Conservation (phyloP, 768 basidiomycete species). For the Pulveroboletus sp. region DNA sequence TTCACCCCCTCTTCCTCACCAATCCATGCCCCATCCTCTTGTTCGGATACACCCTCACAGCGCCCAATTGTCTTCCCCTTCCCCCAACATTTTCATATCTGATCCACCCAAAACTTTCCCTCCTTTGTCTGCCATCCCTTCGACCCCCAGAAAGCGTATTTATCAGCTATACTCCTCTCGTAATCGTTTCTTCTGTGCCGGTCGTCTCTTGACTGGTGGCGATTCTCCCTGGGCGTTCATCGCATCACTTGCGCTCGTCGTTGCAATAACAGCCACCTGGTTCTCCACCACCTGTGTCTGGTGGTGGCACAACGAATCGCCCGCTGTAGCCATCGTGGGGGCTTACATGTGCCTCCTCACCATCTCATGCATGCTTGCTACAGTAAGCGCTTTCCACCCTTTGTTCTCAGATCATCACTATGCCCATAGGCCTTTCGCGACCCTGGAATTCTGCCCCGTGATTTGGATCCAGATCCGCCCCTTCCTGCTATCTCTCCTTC, state of each 20-base stretch:
- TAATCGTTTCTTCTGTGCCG: constrained; percentile 71
- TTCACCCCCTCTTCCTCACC: constrained; percentile 7
- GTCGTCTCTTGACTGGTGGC: constrained; percentile 75
- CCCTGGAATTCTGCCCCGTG: constrained; percentile 85
- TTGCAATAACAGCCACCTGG: constrained; percentile 76
- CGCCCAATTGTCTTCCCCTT: constrained; percentile 22
- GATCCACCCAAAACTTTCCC: constrained; percentile 29
- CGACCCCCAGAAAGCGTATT: constrained; percentile 39
- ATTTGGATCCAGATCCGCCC: constrained; percentile 83
- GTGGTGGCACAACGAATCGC: constrained; percentile 81
- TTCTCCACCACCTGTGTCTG: constrained; percentile 84
- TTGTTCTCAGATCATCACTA: not conserved
- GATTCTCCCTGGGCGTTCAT: constrained; percentile 84
- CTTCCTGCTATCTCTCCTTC: constrained; percentile 58
- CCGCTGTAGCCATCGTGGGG: constrained; percentile 63
- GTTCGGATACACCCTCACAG: constrained; percentile 24
- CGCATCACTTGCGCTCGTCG: constrained; percentile 51
- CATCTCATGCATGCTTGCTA: constrained; percentile 70
- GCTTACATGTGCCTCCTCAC: constrained; percentile 61
- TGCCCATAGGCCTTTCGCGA: constrained; percentile 62
- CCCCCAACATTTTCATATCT: constrained; percentile 28
- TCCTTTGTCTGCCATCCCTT: constrained; percentile 34
- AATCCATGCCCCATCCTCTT: constrained; percentile 20
- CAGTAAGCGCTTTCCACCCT: constrained; percentile 42
- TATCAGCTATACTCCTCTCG: constrained; percentile 65